These are phyloP conservation scores for Tylopilus felleus DNA, from an alignment of 768 basidiomycete species.

Conservation along the genomic window DNA sequence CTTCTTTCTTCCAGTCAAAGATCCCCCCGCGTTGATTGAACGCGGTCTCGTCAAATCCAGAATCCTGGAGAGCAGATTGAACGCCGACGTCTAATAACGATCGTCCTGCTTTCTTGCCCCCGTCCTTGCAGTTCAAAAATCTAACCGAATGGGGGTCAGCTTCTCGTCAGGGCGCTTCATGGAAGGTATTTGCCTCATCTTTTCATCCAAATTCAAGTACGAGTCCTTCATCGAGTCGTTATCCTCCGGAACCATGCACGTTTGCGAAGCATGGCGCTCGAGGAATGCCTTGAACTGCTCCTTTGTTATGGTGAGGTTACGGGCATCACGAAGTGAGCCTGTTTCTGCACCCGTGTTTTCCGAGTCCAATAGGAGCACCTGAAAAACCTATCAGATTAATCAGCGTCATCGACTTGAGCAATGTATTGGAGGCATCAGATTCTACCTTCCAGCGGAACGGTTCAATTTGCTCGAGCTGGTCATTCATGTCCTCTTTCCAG, in stretches of 20 bases:
- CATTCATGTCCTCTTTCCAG: conserved; percentile 41
- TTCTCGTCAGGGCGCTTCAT: no score
- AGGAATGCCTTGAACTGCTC: conserved; percentile 2
- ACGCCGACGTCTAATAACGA: conserved; percentile 1
- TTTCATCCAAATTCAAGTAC: conserved; percentile 1
- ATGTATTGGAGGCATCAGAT: neutral
- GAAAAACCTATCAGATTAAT: conserved; percentile 30
- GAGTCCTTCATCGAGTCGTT: conserved; percentile 6
- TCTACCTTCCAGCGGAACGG: conserved; percentile 41
- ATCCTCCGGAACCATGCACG: neutral
- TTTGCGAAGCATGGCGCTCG: neutral
- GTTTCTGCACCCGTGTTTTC: conserved; percentile 34
- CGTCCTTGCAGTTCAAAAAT: conserved; percentile 1
- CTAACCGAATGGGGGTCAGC: neutral
- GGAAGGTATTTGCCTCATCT: neutral
- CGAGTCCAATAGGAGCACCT: conserved; percentile 35
- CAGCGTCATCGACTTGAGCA: neutral
- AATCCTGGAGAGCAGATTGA: neutral
- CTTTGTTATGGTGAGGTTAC: conserved; percentile 29
- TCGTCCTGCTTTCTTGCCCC: conserved; percentile 1
- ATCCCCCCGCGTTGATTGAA: conserved; percentile 1
- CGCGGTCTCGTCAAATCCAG: neutral
- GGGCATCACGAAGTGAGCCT: conserved; percentile 33
- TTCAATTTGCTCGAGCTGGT: conserved; percentile 29
- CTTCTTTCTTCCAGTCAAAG: conserved; percentile 2